Conservation (phyloP, 176 grass and related monocot genomes). For the Aegilops sharonensis region DNA sequence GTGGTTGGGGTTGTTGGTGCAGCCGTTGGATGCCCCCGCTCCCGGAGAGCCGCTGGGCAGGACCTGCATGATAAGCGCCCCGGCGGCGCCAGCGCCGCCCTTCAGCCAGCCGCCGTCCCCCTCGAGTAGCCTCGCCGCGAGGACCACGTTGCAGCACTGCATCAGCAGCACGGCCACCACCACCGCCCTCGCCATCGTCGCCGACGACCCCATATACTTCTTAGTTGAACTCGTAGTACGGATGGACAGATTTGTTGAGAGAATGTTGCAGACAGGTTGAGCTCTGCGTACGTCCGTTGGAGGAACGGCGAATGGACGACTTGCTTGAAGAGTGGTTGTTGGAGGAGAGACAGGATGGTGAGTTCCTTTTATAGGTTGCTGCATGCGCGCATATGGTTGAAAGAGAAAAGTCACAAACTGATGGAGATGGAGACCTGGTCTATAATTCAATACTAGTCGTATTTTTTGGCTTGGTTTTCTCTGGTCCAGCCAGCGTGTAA, state of each 20-base stretch:
- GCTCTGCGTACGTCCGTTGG: not conserved
- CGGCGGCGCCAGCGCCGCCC: not conserved
- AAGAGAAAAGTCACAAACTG: not conserved
- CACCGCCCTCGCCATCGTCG: not conserved
- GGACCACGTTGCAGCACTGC: constrained; percentile 15
- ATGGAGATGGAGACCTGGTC: not conserved
- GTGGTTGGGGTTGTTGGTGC: not conserved
- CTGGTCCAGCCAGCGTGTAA: not conserved
- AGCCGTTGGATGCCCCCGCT: not conserved
- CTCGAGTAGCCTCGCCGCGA: not conserved
- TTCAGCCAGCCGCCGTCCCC: not conserved
- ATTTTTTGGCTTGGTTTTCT: not conserved
- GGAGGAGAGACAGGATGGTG: not conserved
- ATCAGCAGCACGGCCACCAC: constrained; percentile 16
- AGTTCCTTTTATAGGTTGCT: not conserved
- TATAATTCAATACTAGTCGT: not conserved
- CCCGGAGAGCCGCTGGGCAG: not conserved
- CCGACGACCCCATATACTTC: not conserved
- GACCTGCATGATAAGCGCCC: not conserved
- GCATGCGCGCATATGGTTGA: not conserved
- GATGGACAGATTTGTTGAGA: too few species aligned
- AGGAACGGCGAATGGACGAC: not conserved
- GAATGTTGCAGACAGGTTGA: not conserved
- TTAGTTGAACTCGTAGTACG: not conserved
- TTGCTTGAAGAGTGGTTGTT: not conserved